These are phyloP conservation scores for Candida dajiaensis DNA, from an alignment of 805 yeast species.

Conservation along the genomic window DNA sequence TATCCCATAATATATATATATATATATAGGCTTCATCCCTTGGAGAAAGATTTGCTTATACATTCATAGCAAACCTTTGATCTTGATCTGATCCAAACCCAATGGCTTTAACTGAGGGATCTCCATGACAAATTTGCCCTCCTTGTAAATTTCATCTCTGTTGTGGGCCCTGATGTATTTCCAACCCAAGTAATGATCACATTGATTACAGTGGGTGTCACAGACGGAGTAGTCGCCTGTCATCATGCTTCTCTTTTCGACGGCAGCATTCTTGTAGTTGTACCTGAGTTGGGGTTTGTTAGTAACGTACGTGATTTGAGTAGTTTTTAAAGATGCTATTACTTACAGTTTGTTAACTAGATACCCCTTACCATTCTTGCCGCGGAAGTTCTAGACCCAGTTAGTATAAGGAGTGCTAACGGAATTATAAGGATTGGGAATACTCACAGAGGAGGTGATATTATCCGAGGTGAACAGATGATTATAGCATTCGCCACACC, in stretches of 20 bases:
- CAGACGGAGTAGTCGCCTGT: conserved; percentile 56
- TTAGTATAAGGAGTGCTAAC: conserved; percentile 1
- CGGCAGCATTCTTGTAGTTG: conserved; percentile 33
- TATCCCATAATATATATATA: not conserved
- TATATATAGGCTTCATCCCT: not conserved
- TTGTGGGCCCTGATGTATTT: conserved; percentile 45
- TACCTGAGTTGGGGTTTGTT: conserved; percentile 8
- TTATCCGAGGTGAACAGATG: not conserved
- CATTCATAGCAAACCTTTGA: not conserved
- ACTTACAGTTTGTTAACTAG: conserved; percentile 39
- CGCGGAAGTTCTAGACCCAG: conserved; percentile 37
- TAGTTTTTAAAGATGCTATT: too few species aligned
- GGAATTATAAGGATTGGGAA: not conserved
- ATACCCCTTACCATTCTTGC: conserved; percentile 53
- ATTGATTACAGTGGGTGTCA: conserved; percentile 51
- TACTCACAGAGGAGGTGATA: not conserved
- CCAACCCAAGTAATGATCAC: conserved; percentile 57
- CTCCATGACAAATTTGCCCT: conserved; percentile 49
- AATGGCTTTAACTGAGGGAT: conserved; percentile 6
- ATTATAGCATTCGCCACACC: not conserved
- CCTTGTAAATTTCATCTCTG: conserved; percentile 48
- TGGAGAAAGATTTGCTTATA: too few species aligned
- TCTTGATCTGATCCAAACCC: not conserved
- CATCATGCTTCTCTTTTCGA: conserved; percentile 43
- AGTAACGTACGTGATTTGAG: not conserved